A percentile compares a stretch with the other conserved stretches of the same genome.
Evolutionary conservation across 225 moss, liverwort and hornwort genomes (phyloP).

Genomic region (Straminergon stramineum): DNA sequence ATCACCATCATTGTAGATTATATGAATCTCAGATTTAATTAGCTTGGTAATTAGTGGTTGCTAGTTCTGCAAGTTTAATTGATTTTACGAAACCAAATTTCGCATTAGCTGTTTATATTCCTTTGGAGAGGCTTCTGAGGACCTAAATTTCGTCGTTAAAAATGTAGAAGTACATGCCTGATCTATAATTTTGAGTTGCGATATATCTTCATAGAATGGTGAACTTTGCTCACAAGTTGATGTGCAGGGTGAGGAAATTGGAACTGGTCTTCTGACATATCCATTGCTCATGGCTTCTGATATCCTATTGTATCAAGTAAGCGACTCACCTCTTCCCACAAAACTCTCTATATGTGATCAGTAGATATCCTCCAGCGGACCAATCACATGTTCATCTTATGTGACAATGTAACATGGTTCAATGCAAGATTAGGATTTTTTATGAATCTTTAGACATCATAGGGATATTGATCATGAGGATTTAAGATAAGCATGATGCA

Average conservation of each 20-base stretch:
- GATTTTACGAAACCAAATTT: background rate
- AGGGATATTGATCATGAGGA: background rate
- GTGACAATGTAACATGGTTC: background rate
- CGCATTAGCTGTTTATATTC: background rate
- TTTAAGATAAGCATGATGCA: background rate
- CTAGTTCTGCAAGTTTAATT: background rate
- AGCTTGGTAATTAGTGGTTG: background rate
- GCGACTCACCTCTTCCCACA: background rate
- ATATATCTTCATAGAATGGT: background rate
- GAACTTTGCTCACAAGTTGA: slow-evolving; percentile 4
- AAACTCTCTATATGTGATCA: background rate
- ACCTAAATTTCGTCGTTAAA: background rate
- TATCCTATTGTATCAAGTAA: slow-evolving; percentile 92
- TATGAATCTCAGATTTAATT: background rate
- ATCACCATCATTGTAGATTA: background rate
- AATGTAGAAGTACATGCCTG: background rate
- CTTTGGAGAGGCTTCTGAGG: background rate
- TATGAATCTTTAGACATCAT: background rate
- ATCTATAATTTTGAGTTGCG: background rate
- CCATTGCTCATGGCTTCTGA: slow-evolving; percentile 98
- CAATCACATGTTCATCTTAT: background rate
- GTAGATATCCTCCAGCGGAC: background rate
- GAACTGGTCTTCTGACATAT: slow-evolving; percentile 82
- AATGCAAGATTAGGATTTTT: background rate
- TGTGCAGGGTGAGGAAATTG: slow-evolving; percentile 95